Conservation (phyloP, 2,329 filamentous ascomycete species). For the Talaromyces sp. region DNA sequence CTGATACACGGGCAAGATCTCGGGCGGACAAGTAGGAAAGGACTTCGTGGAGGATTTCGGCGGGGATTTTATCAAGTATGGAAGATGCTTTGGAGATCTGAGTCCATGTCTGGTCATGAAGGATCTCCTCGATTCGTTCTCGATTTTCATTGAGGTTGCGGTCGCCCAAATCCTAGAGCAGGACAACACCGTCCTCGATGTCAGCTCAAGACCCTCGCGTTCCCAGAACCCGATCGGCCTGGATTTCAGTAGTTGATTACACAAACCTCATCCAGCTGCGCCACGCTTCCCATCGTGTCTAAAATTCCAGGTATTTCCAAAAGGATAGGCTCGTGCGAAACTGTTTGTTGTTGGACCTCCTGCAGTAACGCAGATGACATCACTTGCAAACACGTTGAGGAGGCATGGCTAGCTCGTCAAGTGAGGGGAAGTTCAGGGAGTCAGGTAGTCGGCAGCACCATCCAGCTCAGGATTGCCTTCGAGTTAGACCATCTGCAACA, state of each 20-base stretch:
- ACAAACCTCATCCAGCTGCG: conserved; percentile 4
- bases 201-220: not conserved
- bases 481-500: conserved; percentile 4
- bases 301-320: not conserved
- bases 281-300: conserved; percentile 8
- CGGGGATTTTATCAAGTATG: conserved; percentile 58
- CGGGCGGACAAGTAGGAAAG: conserved; percentile 65
- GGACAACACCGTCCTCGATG: not conserved
- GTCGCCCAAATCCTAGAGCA: conserved; percentile 3
- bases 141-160: conserved; percentile 6
- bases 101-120: conserved; percentile 5
- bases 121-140: conserved; percentile 12
- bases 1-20: conserved; percentile 64
- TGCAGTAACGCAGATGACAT: conserved; percentile 23
- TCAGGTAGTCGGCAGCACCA: not conserved
- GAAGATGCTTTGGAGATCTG: conserved; percentile 10
- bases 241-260: not conserved
- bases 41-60: conserved; percentile 75
- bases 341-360: conserved; percentile 8
- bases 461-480: not conserved
- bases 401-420: conserved; percentile 7
- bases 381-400: conserved; percentile 10
- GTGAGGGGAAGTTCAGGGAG: not conserved
- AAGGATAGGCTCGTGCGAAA: conserved; percentile 1
- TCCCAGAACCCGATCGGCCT: not conserved